Conservation (phyloP, 139 green algal species). For the Auxenochlorella pyrenoidosa region DNA sequence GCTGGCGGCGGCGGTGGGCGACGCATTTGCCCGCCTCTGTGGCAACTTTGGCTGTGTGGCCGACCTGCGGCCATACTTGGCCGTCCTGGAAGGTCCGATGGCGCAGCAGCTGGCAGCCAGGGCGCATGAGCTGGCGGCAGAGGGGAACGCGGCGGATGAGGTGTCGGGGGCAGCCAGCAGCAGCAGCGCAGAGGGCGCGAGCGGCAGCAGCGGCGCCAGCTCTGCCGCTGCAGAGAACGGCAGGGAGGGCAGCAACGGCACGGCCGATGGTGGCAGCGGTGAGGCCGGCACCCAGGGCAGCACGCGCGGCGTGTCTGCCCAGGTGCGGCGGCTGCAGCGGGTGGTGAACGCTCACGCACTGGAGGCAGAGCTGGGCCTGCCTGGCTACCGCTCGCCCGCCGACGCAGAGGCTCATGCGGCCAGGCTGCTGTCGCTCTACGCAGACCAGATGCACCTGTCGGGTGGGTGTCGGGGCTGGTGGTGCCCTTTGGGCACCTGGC, state of each 20-base stretch:
- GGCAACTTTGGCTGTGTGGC: slow-evolving; percentile 27
- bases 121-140: background rate
- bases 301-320: background rate
- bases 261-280: background rate
- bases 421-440: slow-evolving; percentile 60
- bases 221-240: background rate
- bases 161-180: background rate
- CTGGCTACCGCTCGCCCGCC: slow-evolving; percentile 6
- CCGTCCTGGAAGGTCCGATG: background rate
- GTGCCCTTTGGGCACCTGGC: too few relatives aligned
- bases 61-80: slow-evolving; percentile 42
- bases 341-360: slow-evolving; percentile 50
- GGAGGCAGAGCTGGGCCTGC: slow-evolving; percentile 61
- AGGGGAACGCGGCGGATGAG: background rate
- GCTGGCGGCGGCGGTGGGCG: slow-evolving; percentile 26
- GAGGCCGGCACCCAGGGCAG: background rate
- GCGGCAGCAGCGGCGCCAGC: background rate
- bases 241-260: background rate
- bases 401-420: slow-evolving; percentile 48
- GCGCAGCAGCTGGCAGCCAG: slow-evolving; percentile 23
- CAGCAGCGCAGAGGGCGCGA: background rate
- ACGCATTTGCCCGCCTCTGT: background rate
- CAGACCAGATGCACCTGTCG: slow-evolving; percentile 53
- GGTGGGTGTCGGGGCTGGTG: slow-evolving; percentile 3
- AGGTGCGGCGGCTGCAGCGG: slow-evolving; percentile 24